Evolutionary conservation across 495 filamentous ascomycete genomes (phyloP), one percentile per base, ranked within the genome.

Genomic region (Tetracladium marchalianum): DNA sequence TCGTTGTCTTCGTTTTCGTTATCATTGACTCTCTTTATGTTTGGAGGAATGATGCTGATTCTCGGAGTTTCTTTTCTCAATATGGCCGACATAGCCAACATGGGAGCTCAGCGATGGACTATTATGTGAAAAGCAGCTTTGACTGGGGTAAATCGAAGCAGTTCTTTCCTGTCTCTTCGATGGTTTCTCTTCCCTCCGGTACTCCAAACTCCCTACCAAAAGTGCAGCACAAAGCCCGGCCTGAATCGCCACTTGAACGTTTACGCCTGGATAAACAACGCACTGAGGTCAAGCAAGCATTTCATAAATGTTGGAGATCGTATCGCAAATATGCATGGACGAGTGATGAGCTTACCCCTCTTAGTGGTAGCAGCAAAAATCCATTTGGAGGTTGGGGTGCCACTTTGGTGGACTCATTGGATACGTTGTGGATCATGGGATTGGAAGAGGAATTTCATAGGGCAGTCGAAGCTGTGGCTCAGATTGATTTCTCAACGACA

Each of bases 341-440:
- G 47, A 74, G 80, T 40, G 89, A 95, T 55, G 89, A 93, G 47
- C 63, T 94, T 11, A 69, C 67, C 19, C 89, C 89, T 0, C 53
- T 85, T 1, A 75, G 71, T 8, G 79, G 74, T 5, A 60, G 61
- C 9, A 74, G 60, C 17, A 68, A 65, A 9, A 69, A 95, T 57
- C 82, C 87, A 1, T 95, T 95, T 63, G 87, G 82, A 48, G 87
- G 85, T n/a, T 98, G 92, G 92, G 89, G 81, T n/a, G 90, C 90
- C 5, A 95, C 90, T 0, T 59, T 96, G 47, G 87, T 96, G 5
- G 90, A 96, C 65, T 65, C 82, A 9, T 66, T 96, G 35, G 90
- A 96, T 62, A 90, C 88, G 0, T 66, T 96, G n/a, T 95, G 87
- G 87, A 89, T 96, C 44, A 94, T 95, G 87, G 87, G 77, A 10